Evolutionary conservation across 2,329 filamentous ascomycete species (phyloP).

Genomic region (Colletotrichum abscissum): DNA sequence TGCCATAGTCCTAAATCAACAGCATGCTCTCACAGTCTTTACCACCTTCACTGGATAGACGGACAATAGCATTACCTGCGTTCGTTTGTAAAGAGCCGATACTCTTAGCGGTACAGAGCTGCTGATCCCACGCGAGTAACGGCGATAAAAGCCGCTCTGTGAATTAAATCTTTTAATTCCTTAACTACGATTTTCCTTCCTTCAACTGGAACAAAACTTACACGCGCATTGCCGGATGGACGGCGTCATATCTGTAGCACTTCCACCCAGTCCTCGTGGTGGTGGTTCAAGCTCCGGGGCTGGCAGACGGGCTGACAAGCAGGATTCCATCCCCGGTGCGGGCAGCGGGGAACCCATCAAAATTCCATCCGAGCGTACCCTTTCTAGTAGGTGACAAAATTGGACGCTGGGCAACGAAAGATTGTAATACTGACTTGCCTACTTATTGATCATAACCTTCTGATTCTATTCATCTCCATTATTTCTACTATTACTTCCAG

Average conservation of each 20-base stretch:
- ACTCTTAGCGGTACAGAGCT: not conserved
- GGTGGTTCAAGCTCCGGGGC: not conserved
- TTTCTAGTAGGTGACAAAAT: no score
- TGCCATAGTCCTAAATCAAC: constrained; percentile 32
- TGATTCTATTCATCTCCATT: no score
- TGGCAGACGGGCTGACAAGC: constrained; percentile 9
- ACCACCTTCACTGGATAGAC: constrained; percentile 26
- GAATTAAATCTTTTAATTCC: not conserved
- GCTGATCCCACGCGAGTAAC: not conserved
- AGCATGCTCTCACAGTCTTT: constrained; percentile 31
- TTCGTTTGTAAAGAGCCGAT: not conserved
- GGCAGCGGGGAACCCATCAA: constrained; percentile 26
- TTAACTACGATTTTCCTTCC: not conserved
- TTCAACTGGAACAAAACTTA: not conserved
- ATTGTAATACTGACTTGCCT: no score
- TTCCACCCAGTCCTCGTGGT: not conserved
- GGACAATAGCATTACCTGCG: constrained; percentile 22
- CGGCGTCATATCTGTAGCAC: not conserved
- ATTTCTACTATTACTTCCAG: no score
- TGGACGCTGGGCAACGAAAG: no score
- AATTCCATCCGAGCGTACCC: constrained; percentile 20
- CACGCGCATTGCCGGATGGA: not conserved
- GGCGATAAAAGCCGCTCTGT: not conserved
- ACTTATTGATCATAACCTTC: no score
- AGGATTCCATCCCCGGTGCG: constrained; percentile 14